Evolutionary conservation across 2,329 filamentous ascomycete genomes (phyloP).

Genomic region (Sphaerulina vaccinii): DNA sequence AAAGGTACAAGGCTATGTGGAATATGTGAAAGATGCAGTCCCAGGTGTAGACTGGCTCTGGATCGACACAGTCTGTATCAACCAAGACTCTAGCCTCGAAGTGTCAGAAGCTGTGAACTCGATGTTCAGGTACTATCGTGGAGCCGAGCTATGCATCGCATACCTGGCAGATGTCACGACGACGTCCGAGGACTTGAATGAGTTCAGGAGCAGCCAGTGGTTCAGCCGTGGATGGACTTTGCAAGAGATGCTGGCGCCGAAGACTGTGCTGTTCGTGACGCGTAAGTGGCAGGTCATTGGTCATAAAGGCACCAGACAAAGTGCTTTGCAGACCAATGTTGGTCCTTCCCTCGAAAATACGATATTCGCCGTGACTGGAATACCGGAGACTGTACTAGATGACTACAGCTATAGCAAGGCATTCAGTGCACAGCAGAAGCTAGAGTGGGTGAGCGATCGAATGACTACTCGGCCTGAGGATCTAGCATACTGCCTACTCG

Average conservation of each 20-base stretch:
- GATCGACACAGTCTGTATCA: conserved; percentile 32
- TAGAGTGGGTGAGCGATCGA: conserved; percentile 25
- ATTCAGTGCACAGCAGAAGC: conserved; percentile 17
- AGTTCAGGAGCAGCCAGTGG: conserved; percentile 23
- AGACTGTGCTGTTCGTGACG: conserved; percentile 22
- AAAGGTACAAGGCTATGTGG: conserved; percentile 24
- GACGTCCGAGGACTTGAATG: background rate
- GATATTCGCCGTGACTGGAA: conserved; percentile 16
- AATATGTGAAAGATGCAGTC: conserved; percentile 21
- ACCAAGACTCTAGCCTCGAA: conserved; percentile 24
- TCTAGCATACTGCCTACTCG: conserved; percentile 23
- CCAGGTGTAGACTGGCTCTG: conserved; percentile 22
- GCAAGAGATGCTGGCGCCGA: conserved; percentile 28
- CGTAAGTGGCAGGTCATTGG: conserved; percentile 28
- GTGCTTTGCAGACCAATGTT: no score
- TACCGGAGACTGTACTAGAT: conserved; percentile 19
- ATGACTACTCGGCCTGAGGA: conserved; percentile 21
- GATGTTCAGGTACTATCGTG: conserved; percentile 28
- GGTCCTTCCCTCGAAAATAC: conserved; percentile 12
- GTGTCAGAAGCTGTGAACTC: conserved; percentile 26
- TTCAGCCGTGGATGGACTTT: conserved; percentile 29
- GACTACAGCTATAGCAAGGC: conserved; percentile 13
- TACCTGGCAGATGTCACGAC: conserved; percentile 25
- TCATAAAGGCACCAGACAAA: no score
- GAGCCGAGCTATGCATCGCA: conserved; percentile 23